phyloP scores from a whole-genome alignment of 768 basidiomycete species.

The Leucocoprinus leucothites region DNA sequence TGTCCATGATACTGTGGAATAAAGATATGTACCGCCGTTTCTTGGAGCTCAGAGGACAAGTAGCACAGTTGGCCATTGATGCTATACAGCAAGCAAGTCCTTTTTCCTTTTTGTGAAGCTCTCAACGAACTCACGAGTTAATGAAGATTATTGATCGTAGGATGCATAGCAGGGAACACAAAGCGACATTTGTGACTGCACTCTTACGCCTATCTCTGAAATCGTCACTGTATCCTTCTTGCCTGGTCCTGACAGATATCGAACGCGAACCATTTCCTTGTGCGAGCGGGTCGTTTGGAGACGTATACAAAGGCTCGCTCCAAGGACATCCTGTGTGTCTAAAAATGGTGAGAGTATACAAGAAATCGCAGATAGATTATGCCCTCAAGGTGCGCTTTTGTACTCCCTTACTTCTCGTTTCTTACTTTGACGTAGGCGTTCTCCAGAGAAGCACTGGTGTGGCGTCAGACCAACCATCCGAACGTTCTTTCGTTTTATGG shows the following conservation, averaged over 20 bases:
- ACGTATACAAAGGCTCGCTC: conserved; percentile 17
- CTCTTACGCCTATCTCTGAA: conserved; percentile 8
- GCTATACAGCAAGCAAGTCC: conserved; percentile 4
- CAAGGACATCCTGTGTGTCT: conserved; percentile 14
- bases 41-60: not conserved
- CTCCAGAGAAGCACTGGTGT: conserved; percentile 23
- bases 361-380: conserved; percentile 12
- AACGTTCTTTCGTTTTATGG: conserved; percentile 35
- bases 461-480: conserved; percentile 22
- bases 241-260: conserved; percentile 1
- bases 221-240: conserved; percentile 5
- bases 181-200: conserved; percentile 1
- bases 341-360: conserved; percentile 18
- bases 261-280: conserved; percentile 10
- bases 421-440: conserved; percentile 17
- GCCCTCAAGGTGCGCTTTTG: conserved; percentile 14
- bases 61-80: conserved; percentile 2
- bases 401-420: not conserved
- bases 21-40: conserved; percentile 5
- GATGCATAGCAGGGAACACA: not conserved
- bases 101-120: too few species aligned
- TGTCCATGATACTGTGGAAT: not conserved
- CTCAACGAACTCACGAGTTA: too few species aligned
- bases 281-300: conserved; percentile 19
- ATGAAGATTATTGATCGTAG: not conserved